These are phyloP conservation scores for Aegilops bicornis DNA, from an alignment of 176 grass and related monocot species.

Conservation along the genomic window DNA sequence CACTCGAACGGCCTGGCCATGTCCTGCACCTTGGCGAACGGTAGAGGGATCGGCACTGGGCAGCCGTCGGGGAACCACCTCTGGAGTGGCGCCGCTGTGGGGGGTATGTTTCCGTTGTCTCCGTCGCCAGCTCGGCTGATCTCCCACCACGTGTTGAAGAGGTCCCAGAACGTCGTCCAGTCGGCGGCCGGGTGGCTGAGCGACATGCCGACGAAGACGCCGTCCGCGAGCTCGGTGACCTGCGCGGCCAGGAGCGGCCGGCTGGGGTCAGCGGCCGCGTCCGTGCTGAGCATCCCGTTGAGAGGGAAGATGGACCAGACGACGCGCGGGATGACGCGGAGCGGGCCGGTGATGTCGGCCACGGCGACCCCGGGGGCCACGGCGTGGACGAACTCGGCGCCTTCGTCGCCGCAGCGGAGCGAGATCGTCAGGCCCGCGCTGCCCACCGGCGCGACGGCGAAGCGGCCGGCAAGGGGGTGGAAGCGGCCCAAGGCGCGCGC, in stretches of 20 bases:
- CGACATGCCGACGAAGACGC: neutral
- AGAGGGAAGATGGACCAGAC: neutral
- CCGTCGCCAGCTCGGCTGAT: neutral
- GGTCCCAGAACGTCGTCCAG: neutral
- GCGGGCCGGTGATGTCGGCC: neutral
- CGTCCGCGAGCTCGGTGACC: conserved; percentile 7
- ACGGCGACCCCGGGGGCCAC: too few relatives aligned
- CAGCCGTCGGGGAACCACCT: too few relatives aligned
- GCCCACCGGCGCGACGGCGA: neutral
- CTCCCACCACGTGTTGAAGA: neutral
- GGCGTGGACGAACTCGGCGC: neutral
- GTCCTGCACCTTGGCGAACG: too few relatives aligned
- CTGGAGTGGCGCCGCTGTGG: too few relatives aligned
- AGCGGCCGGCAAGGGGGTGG: neutral
- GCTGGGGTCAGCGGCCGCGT: neutral
- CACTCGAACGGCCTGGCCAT: too few relatives aligned
- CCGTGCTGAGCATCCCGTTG: neutral
- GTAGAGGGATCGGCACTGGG: too few relatives aligned
- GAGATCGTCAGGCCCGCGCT: neutral
- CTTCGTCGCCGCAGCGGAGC: neutral
- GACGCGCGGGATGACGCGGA: neutral
- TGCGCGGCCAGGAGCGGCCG: neutral
- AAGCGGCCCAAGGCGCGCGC: neutral
- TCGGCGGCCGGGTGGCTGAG: neutral
- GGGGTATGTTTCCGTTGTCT: too few relatives aligned